These are phyloP conservation scores for Picochlorum costavermella DNA, from an alignment of 139 green algal species.

Conservation along the genomic window DNA sequence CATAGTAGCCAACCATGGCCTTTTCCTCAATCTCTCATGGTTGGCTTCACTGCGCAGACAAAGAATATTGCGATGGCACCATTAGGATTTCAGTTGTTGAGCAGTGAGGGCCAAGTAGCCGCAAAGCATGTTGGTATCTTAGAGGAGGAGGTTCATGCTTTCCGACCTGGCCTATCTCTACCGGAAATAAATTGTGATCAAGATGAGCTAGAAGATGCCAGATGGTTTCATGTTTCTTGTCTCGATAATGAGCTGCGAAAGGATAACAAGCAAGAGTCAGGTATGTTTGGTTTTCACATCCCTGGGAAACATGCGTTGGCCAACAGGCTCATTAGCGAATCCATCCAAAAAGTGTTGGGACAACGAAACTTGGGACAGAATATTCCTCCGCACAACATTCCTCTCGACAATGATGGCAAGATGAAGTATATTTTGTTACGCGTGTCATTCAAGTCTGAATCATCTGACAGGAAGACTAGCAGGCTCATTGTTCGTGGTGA, in stretches of 20 bases:
- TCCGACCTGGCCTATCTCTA: slow-evolving; percentile 7
- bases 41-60: slow-evolving; percentile 52
- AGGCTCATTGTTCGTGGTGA: slow-evolving; percentile 71
- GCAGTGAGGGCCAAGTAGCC: slow-evolving; percentile 6
- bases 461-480: slow-evolving; percentile 12
- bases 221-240: slow-evolving; percentile 57
- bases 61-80: neutral
- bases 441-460: slow-evolving; percentile 19
- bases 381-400: neutral
- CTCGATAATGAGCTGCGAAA: slow-evolving; percentile 9
- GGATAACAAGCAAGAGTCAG: neutral
- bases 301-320: slow-evolving; percentile 47
- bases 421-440: slow-evolving; percentile 79
- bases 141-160: slow-evolving; percentile 9
- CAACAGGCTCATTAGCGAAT: slow-evolving; percentile 43
- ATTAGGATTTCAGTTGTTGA: neutral
- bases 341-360: slow-evolving; percentile 19
- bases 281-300: slow-evolving; percentile 27
- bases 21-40: slow-evolving; percentile 77
- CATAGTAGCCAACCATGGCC: slow-evolving; percentile 75
- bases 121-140: slow-evolving; percentile 26
- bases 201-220: slow-evolving; percentile 52
- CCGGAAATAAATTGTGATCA: slow-evolving; percentile 20
- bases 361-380: neutral
- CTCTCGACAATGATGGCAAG: no score